These are phyloP conservation scores for Papiliotrema fonsecae DNA, from an alignment of 1,284 basidiomycete species.

Conservation along the genomic window DNA sequence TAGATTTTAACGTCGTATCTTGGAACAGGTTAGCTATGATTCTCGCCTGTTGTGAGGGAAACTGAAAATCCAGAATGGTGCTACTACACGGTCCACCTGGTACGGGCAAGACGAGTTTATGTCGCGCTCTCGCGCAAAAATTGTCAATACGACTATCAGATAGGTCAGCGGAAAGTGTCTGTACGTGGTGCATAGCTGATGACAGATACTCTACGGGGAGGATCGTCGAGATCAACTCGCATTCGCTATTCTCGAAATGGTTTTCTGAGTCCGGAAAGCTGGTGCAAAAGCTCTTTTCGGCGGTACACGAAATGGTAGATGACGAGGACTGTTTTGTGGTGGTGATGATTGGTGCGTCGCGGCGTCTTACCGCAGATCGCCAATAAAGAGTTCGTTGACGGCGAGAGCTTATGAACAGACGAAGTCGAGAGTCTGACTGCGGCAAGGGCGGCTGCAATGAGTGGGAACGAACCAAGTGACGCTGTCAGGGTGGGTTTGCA, in stretches of 20 bases:
- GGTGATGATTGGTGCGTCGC: conserved; percentile 77
- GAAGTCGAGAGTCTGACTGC: conserved; percentile 96
- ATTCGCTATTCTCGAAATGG: conserved; percentile 93
- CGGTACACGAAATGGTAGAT: conserved; percentile 78
- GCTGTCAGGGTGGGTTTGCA: conserved; percentile 69
- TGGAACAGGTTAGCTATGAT: conserved; percentile 70
- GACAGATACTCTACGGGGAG: conserved; percentile 75
- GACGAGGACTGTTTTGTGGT: conserved; percentile 88
- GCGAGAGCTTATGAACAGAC: conserved; percentile 54
- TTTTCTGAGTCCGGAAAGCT: conserved; percentile 99
- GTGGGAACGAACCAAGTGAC: conserved; percentile 90
- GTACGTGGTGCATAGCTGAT: not conserved
- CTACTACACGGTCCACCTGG: conserved; percentile 95
- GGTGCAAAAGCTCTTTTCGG: conserved; percentile 86
- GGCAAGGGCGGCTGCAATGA: conserved; percentile 86
- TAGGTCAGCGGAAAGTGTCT: conserved; percentile 52
- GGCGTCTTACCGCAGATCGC: too few species aligned
- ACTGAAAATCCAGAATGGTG: conserved; percentile 56
- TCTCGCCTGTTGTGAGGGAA: not conserved
- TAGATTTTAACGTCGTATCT: conserved; percentile 87
- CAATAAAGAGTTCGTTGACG: too few species aligned
- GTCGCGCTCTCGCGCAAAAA: conserved; percentile 92
- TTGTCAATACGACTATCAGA: conserved; percentile 82
- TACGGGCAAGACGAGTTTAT: conserved; percentile 94
- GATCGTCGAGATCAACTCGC: conserved; percentile 94